Percentiles rank a stretch among this genome's conserved stretches.
Evolutionary conservation across 805 yeast species (phyloP).

Genomic region (Candida pseudofarinosa): DNA sequence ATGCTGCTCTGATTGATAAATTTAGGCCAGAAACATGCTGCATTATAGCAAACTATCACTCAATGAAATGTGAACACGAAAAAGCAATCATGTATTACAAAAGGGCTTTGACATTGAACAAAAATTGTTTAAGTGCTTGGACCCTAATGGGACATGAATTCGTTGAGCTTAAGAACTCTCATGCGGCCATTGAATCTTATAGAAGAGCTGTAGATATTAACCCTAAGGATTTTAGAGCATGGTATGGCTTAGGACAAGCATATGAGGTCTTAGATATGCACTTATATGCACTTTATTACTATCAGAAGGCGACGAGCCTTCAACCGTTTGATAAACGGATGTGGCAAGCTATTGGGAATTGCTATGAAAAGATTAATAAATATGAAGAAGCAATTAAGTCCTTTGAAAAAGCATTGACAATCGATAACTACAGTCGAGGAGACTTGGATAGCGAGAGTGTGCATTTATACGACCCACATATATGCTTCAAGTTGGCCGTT

Average conservation of each 20-base stretch:
- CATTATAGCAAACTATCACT: conserved; percentile 88
- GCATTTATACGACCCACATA: conserved; percentile 35
- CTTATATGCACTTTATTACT: conserved; percentile 84
- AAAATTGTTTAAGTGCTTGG: conserved; percentile 87
- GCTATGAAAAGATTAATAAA: conserved; percentile 77
- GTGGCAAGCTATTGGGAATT: conserved; percentile 94
- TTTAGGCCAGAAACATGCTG: conserved; percentile 94
- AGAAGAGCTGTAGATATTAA: conserved; percentile 89
- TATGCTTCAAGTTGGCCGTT: conserved; percentile 64
- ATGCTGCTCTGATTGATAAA: conserved; percentile 75
- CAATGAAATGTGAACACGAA: conserved; percentile 89
- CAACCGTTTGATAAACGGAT: conserved; percentile 87
- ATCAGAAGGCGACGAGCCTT: conserved; percentile 83
- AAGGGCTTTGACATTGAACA: conserved; percentile 78
- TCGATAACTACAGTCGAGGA: conserved; percentile 36
- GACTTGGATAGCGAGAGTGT: conserved; percentile 4
- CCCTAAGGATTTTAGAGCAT: conserved; percentile 86
- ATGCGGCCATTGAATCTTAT: conserved; percentile 95
- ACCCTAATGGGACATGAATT: conserved; percentile 98
- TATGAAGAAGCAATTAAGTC: conserved; percentile 72
- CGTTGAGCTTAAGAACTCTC: conserved; percentile 91
- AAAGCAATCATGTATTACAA: conserved; percentile 90
- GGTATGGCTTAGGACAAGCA: conserved; percentile 99
- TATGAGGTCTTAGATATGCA: conserved; percentile 96
- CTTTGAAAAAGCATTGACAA: conserved; percentile 68